Conservation (phyloP, 805 yeast species). For the Jamesozyma spencerorum region DNA sequence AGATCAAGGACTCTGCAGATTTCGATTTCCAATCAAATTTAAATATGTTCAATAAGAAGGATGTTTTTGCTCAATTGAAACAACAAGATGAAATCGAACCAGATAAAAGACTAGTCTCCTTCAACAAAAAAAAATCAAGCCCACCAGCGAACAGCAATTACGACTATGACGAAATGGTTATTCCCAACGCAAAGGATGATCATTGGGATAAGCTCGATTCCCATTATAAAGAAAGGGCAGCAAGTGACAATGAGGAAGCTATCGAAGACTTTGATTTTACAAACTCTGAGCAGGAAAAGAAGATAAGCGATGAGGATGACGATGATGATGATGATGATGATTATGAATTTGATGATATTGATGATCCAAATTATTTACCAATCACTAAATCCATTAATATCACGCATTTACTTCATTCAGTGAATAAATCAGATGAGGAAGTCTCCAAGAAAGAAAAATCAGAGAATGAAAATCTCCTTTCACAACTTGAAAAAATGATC, state of each 20-base stretch:
- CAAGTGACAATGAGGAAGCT: slow-evolving; percentile 1
- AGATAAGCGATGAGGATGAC: slow-evolving; percentile 11
- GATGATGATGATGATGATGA: slow-evolving; percentile 16
- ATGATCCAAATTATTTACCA: slow-evolving; percentile 19
- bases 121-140: slow-evolving; percentile 42
- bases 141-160: slow-evolving; percentile 33
- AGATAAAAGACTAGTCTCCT: slow-evolving; percentile 59
- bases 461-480: slow-evolving; percentile 5
- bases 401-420: slow-evolving; percentile 27
- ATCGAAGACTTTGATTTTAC: slow-evolving; percentile 3
- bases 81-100: slow-evolving; percentile 53
- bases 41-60: slow-evolving; percentile 69
- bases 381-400: slow-evolving; percentile 31
- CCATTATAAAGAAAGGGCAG: slow-evolving; percentile 3
- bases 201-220: slow-evolving; percentile 41
- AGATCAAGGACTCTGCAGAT: slow-evolving; percentile 46
- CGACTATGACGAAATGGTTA: slow-evolving; percentile 68
- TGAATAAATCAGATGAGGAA: slow-evolving; percentile 6
- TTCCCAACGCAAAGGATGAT: slow-evolving; percentile 38
- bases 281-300: slow-evolving; percentile 3
- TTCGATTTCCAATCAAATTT: slow-evolving; percentile 82
- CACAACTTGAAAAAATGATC: slow-evolving; percentile 19
- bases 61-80: slow-evolving; percentile 70
- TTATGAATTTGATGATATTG: slow-evolving; percentile 4
- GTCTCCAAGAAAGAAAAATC: slow-evolving; percentile 1